These are phyloP conservation scores for Colletotrichum salicis DNA, from an alignment of 2,329 filamentous ascomycete genomes.

Conservation along the genomic window DNA sequence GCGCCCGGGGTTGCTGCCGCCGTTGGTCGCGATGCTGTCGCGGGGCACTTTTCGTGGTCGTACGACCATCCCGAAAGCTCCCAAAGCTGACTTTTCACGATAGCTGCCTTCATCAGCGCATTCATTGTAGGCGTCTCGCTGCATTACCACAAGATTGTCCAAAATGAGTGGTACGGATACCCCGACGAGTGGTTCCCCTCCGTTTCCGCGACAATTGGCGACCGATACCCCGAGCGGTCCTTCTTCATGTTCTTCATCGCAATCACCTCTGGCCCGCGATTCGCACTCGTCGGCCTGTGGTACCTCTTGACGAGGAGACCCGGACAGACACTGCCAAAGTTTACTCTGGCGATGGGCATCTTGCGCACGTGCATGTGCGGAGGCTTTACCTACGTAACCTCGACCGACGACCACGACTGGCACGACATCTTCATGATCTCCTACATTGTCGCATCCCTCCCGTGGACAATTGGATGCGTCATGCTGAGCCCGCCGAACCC, in stretches of 20 bases:
- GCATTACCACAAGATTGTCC: constrained; percentile 96
- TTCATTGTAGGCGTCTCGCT: constrained; percentile 82
- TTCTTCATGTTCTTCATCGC: constrained; percentile 98
- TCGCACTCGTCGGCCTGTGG: constrained; percentile 90
- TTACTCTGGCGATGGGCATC: constrained; percentile 81
- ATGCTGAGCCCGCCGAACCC: constrained; percentile 87
- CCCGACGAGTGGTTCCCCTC: constrained; percentile 97
- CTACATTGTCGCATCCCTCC: constrained; percentile 91
- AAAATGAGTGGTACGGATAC: constrained; percentile 96
- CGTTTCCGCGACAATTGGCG: constrained; percentile 95
- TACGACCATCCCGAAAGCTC: constrained; percentile 11
- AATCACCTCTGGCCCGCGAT: constrained; percentile 92
- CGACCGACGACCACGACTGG: constrained; percentile 98
- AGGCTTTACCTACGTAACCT: constrained; percentile 98
- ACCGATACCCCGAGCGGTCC: constrained; percentile 94
- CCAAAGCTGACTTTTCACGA: constrained; percentile 5
- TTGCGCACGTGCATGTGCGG: constrained; percentile 94
- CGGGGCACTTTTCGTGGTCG: constrained; percentile 18
- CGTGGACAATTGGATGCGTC: constrained; percentile 94
- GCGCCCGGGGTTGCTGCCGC: background rate
- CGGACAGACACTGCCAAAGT: constrained; percentile 80
- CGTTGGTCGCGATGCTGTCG: background rate
- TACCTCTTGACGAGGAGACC: constrained; percentile 87
- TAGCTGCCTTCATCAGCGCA: constrained; percentile 87
- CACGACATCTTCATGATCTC: constrained; percentile 99